Conservation (phyloP, 2,329 filamentous ascomycete species). For the Diaporthe sp. region DNA sequence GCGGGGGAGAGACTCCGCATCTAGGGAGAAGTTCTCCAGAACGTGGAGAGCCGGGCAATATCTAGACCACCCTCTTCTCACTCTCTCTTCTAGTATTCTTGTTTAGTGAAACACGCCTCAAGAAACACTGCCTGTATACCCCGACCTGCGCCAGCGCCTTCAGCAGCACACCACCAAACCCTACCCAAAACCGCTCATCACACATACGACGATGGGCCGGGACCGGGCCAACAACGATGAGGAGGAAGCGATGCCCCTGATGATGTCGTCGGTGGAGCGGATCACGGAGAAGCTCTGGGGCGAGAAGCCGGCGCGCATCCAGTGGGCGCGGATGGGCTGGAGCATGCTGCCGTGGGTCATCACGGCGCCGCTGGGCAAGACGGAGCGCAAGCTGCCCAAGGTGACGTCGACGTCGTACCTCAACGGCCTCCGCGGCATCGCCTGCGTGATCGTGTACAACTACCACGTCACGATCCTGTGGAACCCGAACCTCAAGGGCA, state of each 20-base stretch:
- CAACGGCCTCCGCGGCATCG: slow-evolving; percentile 44
- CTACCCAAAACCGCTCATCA: not conserved
- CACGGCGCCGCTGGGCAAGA: slow-evolving; percentile 20
- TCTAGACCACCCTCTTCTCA: not conserved
- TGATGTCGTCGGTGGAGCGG: not conserved
- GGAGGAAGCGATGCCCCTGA: not conserved
- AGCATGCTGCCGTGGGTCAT: slow-evolving; percentile 14
- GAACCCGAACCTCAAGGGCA: slow-evolving; percentile 5
- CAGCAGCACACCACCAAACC: not conserved
- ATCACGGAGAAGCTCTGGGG: not conserved
- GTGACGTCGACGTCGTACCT: slow-evolving; percentile 38
- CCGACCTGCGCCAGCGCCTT: not conserved
- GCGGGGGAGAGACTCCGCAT: not conserved
- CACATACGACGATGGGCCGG: not conserved
- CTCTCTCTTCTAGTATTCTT: not conserved
- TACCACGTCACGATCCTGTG: slow-evolving; percentile 42
- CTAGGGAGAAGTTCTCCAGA: not conserved
- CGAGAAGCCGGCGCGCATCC: not conserved
- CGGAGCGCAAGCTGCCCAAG: slow-evolving; percentile 6
- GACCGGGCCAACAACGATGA: not conserved
- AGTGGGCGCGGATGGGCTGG: not conserved
- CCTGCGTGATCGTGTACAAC: slow-evolving; percentile 42
- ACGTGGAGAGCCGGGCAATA: not conserved
- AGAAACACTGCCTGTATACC: not conserved
- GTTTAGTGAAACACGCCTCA: not conserved